phyloP scores from a whole-genome alignment of 371 early-diverging fungal species.

The Saksenaea oblongispora region DNA sequence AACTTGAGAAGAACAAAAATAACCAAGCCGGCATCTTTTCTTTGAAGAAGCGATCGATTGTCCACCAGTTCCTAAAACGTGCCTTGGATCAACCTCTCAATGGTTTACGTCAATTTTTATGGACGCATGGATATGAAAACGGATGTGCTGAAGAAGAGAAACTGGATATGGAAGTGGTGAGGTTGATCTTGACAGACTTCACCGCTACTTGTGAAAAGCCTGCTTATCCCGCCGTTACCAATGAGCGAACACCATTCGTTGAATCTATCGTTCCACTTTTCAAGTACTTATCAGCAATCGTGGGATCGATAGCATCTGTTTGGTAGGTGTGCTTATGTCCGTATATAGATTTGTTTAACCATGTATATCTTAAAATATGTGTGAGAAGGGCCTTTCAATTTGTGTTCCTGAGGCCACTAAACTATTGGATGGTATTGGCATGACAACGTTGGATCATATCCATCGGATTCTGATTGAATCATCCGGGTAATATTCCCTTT shows the following conservation, averaged over 20 bases:
- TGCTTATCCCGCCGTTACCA: neutral
- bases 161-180: neutral
- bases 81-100: neutral
- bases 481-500: conserved; percentile 10
- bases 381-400: conserved; percentile 12
- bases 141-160: neutral
- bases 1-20: conserved; percentile 7
- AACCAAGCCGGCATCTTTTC: neutral
- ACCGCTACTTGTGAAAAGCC: neutral
- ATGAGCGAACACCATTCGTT: conserved; percentile 3
- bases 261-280: conserved; percentile 14
- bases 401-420: neutral
- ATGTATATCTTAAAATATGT: no score
- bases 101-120: conserved; percentile 1
- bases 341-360: no score
- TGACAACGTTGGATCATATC: neutral
- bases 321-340: neutral
- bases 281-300: conserved; percentile 12
- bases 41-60: neutral
- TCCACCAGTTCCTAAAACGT: neutral
- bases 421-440: conserved; percentile 13
- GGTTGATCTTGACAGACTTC: conserved; percentile 9
- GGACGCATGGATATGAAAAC: conserved; percentile 4
- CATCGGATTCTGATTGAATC: conserved; percentile 14
- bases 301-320: neutral